A percentile compares a stretch with the other conserved stretches of the same genome.
These are phyloP conservation scores for Vanrija humicola DNA, from an alignment of 1,284 basidiomycete genomes.

Conservation along the genomic window DNA sequence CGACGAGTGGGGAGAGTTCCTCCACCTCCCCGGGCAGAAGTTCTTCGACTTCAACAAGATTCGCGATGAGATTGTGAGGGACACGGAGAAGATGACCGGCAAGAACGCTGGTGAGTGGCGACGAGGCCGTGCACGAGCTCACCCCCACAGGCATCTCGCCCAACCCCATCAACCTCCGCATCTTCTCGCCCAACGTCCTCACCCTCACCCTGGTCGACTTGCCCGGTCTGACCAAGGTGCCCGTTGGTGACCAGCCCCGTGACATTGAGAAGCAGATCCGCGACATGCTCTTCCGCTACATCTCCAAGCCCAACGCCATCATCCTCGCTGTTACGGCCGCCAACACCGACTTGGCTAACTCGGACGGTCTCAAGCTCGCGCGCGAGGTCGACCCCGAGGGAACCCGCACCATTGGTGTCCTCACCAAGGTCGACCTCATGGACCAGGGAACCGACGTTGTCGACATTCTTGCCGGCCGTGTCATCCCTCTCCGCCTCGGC, in stretches of 20 bases:
- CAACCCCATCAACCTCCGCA: constrained; percentile 91
- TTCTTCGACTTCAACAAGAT: constrained; percentile 98
- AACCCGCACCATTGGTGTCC: constrained; percentile 88
- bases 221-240: constrained; percentile 88
- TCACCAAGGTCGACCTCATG: constrained; percentile 98
- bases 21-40: constrained; percentile 92
- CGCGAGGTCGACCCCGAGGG: constrained; percentile 96
- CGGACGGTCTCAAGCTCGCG: constrained; percentile 93
- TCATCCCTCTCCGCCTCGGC: constrained; percentile 87
- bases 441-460: constrained; percentile 96
- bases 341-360: constrained; percentile 96
- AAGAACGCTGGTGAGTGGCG: constrained; percentile 68
- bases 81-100: constrained; percentile 97
- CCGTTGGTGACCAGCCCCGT: constrained; percentile 94
- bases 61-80: constrained; percentile 88
- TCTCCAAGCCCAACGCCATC: constrained; percentile 76
- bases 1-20: constrained; percentile 98
- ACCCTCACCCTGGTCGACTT: constrained; percentile 96
- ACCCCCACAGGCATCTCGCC: constrained; percentile 72
- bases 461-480: constrained; percentile 93
- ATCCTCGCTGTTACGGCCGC: constrained; percentile 94
- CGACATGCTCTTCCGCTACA: constrained; percentile 95
- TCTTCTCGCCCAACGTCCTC: constrained; percentile 84
- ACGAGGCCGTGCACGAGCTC: neutral
- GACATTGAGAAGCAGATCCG: constrained; percentile 98